Percentiles rank a stretch among this genome's conserved stretches.
Evolutionary conservation across 352 stramenopile species (phyloP).

Genomic region (Pythium periplocum): DNA sequence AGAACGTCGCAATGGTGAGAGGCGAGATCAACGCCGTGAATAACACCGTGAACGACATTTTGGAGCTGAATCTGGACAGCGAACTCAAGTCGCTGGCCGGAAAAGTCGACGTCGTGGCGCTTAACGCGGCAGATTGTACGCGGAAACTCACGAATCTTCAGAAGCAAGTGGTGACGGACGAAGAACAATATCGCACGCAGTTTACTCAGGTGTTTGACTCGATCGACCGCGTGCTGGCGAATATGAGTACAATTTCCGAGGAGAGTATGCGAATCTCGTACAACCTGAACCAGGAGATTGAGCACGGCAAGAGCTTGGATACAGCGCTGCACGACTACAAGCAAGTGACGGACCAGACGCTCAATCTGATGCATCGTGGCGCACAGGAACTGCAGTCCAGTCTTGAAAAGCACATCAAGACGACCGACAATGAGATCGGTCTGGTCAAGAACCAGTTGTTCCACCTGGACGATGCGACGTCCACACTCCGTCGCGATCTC

Average conservation of each 20-base stretch:
- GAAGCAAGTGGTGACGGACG: slow-evolving; percentile 43
- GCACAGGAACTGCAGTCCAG: slow-evolving; percentile 35
- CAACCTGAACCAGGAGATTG: slow-evolving; percentile 54
- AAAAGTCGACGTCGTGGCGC: slow-evolving; percentile 52
- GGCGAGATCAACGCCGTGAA: slow-evolving; percentile 48
- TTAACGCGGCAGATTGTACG: slow-evolving; percentile 45
- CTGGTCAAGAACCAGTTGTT: slow-evolving; percentile 74
- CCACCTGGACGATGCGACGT: slow-evolving; percentile 64
- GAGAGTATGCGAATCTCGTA: slow-evolving; percentile 68
- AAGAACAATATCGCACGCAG: slow-evolving; percentile 57
- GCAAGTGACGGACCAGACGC: slow-evolving; percentile 27
- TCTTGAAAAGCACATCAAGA: slow-evolving; percentile 43
- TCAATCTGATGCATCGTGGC: slow-evolving; percentile 33
- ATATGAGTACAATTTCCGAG: slow-evolving; percentile 63
- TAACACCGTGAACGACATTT: slow-evolving; percentile 37
- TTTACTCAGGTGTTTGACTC: slow-evolving; percentile 65
- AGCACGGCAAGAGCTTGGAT: slow-evolving; percentile 37
- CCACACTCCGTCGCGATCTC: slow-evolving; percentile 46
- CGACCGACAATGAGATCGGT: slow-evolving; percentile 54
- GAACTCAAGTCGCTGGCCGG: slow-evolving; percentile 45
- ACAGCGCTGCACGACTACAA: slow-evolving; percentile 45
- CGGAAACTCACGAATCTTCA: slow-evolving; percentile 51
- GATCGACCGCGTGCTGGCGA: slow-evolving; percentile 52
- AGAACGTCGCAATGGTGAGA: slow-evolving; percentile 42
- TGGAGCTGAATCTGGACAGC: slow-evolving; percentile 50